phyloP scores from a whole-genome alignment of 2,329 filamentous ascomycete species.

The Alternaria brassicicola region DNA sequence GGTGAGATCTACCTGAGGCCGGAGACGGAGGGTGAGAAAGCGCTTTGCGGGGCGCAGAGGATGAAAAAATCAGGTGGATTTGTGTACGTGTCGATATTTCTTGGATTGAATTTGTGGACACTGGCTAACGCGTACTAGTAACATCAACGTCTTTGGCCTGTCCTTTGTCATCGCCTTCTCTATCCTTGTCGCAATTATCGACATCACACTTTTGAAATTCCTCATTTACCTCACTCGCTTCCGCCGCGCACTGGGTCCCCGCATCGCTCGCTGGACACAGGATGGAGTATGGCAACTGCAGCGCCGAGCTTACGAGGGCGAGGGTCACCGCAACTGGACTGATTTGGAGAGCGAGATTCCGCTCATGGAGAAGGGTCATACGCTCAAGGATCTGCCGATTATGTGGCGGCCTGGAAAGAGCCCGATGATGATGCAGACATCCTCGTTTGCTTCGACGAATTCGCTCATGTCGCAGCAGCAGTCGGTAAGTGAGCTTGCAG shows the following conservation, averaged over 20 bases:
- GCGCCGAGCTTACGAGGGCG: slow-evolving; percentile 28
- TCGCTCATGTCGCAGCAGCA: not conserved
- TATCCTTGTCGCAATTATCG: slow-evolving; percentile 7
- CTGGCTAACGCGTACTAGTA: slow-evolving; percentile 9
- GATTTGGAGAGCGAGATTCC: slow-evolving; percentile 5
- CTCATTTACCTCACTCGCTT: slow-evolving; percentile 25
- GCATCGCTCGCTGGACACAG: slow-evolving; percentile 35
- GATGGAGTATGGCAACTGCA: slow-evolving; percentile 37
- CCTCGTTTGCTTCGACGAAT: not conserved
- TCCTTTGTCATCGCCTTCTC: slow-evolving; percentile 24
- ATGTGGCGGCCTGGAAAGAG: slow-evolving; percentile 3
- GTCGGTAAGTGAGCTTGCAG: not conserved
- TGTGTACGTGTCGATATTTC: slow-evolving; percentile 14
- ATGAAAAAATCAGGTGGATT: slow-evolving; percentile 29
- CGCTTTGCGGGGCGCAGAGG: slow-evolving; percentile 19
- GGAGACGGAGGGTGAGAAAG: slow-evolving; percentile 16
- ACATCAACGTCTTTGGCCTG: slow-evolving; percentile 33
- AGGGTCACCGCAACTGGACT: slow-evolving; percentile 7
- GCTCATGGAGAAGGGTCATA: slow-evolving; percentile 7
- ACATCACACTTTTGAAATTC: slow-evolving; percentile 23
- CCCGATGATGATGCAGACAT: not conserved
- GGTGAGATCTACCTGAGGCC: not conserved
- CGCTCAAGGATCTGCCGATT: slow-evolving; percentile 5
- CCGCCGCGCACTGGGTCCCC: slow-evolving; percentile 21
- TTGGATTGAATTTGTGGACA: not conserved